phyloP scores from a whole-genome alignment of 129 eudicot genomes.

The Saussurea involucrata region DNA sequence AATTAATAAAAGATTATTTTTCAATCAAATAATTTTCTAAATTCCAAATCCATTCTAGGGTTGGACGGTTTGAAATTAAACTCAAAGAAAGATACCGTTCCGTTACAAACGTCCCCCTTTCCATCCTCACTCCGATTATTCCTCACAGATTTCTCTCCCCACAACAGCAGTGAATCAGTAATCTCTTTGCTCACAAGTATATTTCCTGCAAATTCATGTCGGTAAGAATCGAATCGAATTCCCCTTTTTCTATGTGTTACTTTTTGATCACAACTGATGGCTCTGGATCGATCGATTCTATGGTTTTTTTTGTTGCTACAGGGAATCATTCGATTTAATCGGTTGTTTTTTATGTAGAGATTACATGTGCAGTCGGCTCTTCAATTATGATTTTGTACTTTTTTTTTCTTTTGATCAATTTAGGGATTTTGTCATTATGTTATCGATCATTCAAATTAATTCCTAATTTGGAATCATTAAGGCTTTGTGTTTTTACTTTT shows the following conservation, averaged over 20 bases:
- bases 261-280: not conserved
- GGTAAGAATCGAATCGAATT: constrained; percentile 33
- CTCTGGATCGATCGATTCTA: not conserved
- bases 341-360: not conserved
- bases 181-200: not conserved
- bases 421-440: not conserved
- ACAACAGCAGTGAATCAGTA: constrained; percentile 10
- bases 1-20: too few relatives aligned
- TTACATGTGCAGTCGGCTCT: not conserved
- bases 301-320: not conserved
- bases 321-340: not conserved
- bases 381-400: constrained; percentile 11
- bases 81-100: constrained; percentile 13
- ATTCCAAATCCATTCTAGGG: constrained; percentile 2
- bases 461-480: not conserved
- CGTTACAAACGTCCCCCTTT: constrained; percentile 19
- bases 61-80: not conserved
- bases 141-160: constrained; percentile 20
- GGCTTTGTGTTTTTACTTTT: not conserved
- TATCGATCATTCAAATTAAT: constrained; percentile 6
- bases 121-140: constrained; percentile 10
- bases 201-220: constrained; percentile 47
- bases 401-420: not conserved
- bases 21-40: too few relatives aligned
- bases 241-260: not conserved